Evolutionary conservation across 345 rosid species (phyloP).

Genomic region (Adansonia digitata): DNA sequence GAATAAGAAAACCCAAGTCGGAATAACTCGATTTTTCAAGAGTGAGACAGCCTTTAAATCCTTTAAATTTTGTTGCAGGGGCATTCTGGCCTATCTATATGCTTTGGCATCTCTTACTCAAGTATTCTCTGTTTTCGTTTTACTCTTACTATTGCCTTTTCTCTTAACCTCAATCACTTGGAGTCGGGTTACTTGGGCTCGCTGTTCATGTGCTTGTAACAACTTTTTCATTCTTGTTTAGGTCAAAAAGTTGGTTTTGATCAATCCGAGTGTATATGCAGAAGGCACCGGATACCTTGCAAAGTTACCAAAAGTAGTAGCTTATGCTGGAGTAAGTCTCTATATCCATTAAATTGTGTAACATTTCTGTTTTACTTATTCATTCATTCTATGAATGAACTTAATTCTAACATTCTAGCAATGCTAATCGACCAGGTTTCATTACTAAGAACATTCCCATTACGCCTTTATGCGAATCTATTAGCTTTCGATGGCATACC

Average conservation of each 20-base stretch:
- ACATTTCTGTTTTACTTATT: background rate
- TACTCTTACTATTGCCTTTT: background rate
- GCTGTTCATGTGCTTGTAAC: background rate
- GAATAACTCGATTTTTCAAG: too few species aligned
- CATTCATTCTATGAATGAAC: background rate
- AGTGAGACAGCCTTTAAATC: background rate
- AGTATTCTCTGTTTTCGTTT: background rate
- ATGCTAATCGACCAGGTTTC: slow-evolving; percentile 45
- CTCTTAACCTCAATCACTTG: background rate
- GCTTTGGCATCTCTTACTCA: background rate
- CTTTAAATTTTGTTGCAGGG: background rate
- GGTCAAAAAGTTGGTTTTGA: slow-evolving; percentile 73
- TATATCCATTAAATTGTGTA: background rate
- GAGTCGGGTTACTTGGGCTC: background rate
- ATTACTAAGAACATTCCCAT: slow-evolving; percentile 52
- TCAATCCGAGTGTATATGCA: slow-evolving; percentile 73
- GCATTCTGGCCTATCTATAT: background rate
- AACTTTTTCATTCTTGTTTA: slow-evolving; percentile 11
- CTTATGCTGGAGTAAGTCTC: slow-evolving; percentile 79
- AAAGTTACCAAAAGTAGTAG: slow-evolving; percentile 48
- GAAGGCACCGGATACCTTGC: slow-evolving; percentile 68
- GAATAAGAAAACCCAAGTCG: background rate
- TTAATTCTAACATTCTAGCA: background rate
- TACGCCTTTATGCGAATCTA: slow-evolving; percentile 61
- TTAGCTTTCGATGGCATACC: slow-evolving; percentile 54